Percentiles rank a stretch among this genome's conserved stretches.
Conservation (phyloP, 176 grass and related monocot genomes). For the Oryza meridionalis region DNA sequence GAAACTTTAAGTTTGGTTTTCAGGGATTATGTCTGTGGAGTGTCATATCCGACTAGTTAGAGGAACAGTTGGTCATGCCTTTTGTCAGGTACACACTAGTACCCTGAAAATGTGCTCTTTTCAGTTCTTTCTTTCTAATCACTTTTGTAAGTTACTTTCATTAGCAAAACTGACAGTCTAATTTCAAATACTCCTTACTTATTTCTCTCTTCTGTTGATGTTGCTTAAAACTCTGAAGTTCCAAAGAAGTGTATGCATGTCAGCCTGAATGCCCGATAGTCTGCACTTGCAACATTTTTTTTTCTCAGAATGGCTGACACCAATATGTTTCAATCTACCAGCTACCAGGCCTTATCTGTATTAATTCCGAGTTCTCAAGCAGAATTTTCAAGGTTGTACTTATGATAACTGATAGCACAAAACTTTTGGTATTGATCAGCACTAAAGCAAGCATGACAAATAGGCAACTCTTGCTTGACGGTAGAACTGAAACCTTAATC, state of each 20-base stretch:
- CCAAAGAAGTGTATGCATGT: neutral
- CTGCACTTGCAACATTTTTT: no score
- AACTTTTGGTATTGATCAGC: neutral
- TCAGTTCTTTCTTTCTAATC: neutral
- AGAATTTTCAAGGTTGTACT: neutral
- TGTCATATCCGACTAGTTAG: neutral
- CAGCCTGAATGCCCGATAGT: neutral
- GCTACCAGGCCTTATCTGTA: neutral
- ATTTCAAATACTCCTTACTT: neutral
- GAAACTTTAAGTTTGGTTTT: conserved; percentile 11
- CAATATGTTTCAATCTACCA: neutral
- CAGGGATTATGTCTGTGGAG: neutral
- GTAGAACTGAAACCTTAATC: conserved; percentile 3
- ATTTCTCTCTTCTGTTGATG: neutral
- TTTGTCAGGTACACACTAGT: conserved; percentile 9
- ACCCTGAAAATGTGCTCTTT: neutral
- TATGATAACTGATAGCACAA: neutral
- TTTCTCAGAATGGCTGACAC: no score
- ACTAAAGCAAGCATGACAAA: neutral
- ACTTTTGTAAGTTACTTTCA: neutral
- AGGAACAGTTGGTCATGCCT: neutral
- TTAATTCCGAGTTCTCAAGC: neutral
- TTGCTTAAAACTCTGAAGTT: neutral
- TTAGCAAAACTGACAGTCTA: neutral
- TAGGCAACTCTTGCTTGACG: neutral